Conservation (phyloP, 1,284 basidiomycete genomes). For the Filobasidium uniguttulatum region DNA sequence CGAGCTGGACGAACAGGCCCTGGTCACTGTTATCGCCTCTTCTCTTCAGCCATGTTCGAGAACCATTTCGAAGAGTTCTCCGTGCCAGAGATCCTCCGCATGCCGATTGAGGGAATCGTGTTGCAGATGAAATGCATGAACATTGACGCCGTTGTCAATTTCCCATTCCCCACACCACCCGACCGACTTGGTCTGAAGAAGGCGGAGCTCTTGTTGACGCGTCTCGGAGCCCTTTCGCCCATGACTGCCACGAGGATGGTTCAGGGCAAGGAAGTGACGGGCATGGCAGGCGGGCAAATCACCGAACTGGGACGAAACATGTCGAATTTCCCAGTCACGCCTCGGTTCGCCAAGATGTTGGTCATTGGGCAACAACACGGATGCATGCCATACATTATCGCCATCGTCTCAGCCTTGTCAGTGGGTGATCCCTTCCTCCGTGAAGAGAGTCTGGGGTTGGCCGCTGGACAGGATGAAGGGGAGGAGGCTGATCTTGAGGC, state of each 20-base stretch:
- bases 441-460: conserved; percentile 50
- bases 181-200: conserved; percentile 62
- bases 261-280: conserved; percentile 26
- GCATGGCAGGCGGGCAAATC: conserved; percentile 48
- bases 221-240: conserved; percentile 66
- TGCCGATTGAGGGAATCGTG: conserved; percentile 93
- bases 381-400: conserved; percentile 81
- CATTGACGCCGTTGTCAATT: conserved; percentile 89
- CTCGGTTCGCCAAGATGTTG: conserved; percentile 87
- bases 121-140: conserved; percentile 99
- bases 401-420: conserved; percentile 79
- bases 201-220: conserved; percentile 66
- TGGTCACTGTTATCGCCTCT: conserved; percentile 64
- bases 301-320: conserved; percentile 81
- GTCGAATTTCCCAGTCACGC: conserved; percentile 84
- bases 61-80: conserved; percentile 80
- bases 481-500: conserved; percentile 43
- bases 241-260: conserved; percentile 35
- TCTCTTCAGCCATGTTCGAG: conserved; percentile 67
- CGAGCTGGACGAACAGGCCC: conserved; percentile 64
- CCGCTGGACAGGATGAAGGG: conserved; percentile 57
- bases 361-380: conserved; percentile 82
- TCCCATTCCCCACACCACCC: conserved; percentile 95
- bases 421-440: conserved; percentile 93
- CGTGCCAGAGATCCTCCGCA: conserved; percentile 82